Evolutionary conservation across 129 eudicot species (phyloP).

Genomic region (Pseudognaphalium luteoalbum): DNA sequence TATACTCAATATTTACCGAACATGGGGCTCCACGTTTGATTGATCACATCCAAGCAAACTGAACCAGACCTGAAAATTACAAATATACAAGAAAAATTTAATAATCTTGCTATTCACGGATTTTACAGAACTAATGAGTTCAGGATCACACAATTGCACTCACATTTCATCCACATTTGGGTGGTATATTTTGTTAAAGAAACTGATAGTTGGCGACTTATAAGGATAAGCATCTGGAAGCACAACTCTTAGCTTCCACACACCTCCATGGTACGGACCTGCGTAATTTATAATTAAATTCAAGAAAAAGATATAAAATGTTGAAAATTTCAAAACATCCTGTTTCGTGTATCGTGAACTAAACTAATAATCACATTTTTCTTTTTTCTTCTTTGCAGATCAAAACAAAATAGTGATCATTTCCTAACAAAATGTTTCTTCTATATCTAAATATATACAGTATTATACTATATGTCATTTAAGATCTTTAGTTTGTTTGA

Average conservation of each 20-base stretch:
- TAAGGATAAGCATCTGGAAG: constrained; percentile 97
- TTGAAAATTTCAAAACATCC: background rate
- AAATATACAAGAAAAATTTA: background rate
- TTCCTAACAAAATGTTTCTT: background rate
- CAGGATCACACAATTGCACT: constrained; percentile 30
- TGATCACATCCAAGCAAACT: constrained; percentile 90
- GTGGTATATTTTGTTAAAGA: constrained; percentile 85
- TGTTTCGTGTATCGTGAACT: background rate
- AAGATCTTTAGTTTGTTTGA: background rate
- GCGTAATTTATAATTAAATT: constrained; percentile 1
- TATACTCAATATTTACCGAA: constrained; percentile 49
- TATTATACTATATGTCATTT: too few relatives aligned
- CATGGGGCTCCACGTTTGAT: constrained; percentile 98
- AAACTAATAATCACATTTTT: background rate
- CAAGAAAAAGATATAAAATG: background rate
- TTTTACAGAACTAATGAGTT: background rate
- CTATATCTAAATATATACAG: background rate
- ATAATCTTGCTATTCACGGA: background rate
- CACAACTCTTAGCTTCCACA: constrained; percentile 91
- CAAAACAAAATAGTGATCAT: background rate
- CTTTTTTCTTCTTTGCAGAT: background rate
- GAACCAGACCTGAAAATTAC: constrained; percentile 79
- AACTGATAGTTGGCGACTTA: constrained; percentile 90
- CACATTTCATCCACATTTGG: constrained; percentile 97
- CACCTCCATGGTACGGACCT: constrained; percentile 96